Evolutionary conservation across 495 filamentous ascomycete species (phyloP).

Genomic region (Aspergillus asperescens): DNA sequence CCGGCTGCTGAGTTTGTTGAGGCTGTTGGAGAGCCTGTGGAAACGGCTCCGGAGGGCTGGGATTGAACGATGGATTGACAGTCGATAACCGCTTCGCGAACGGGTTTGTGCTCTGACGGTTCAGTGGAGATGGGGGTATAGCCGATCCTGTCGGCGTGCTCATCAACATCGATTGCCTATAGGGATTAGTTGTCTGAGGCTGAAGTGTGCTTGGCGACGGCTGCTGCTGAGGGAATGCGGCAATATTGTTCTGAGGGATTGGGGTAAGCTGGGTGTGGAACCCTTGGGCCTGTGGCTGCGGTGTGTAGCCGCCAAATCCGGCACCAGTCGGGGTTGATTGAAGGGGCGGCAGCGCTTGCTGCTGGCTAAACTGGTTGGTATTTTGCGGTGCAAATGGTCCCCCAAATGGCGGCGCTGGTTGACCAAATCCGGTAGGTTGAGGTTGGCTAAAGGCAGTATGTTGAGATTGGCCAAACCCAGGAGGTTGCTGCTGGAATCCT

Average conservation of each 20-base stretch:
- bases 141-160: constrained; percentile 44
- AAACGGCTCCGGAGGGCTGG: constrained; percentile 29
- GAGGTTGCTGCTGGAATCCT: constrained; percentile 22
- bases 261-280: constrained; percentile 46
- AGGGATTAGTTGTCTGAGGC: constrained; percentile 74
- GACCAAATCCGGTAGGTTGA: constrained; percentile 26
- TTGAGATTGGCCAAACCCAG: constrained; percentile 14
- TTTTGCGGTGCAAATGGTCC: constrained; percentile 46
- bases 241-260: constrained; percentile 62
- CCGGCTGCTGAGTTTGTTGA: constrained; percentile 33
- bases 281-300: constrained; percentile 54
- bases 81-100: constrained; percentile 60
- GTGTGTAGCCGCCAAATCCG: constrained; percentile 81
- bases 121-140: constrained; percentile 40
- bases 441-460: constrained; percentile 20
- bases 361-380: constrained; percentile 52
- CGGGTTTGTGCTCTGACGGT: constrained; percentile 75
- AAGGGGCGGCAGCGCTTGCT: constrained; percentile 42
- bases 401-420: constrained; percentile 24
- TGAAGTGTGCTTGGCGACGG: constrained; percentile 35
- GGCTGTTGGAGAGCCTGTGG: constrained; percentile 34
- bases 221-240: constrained; percentile 47
- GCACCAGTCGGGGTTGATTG: constrained; percentile 67
- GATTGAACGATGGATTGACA: constrained; percentile 32
- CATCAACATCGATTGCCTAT: constrained; percentile 78